Conservation (phyloP, 768 basidiomycete species). For the Kondoa malvinella region DNA sequence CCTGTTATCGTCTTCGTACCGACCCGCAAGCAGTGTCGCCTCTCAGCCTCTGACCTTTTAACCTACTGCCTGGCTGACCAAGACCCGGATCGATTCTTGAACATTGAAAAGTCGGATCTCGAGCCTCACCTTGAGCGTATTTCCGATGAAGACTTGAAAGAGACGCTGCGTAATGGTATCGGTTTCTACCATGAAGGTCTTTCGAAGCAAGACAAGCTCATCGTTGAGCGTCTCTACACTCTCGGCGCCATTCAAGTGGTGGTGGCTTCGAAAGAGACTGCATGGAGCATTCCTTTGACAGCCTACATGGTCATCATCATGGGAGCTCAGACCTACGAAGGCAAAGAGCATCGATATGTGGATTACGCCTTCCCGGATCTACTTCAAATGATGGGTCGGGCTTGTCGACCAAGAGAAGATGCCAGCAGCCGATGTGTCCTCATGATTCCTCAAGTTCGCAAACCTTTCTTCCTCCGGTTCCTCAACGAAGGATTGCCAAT, state of each 20-base stretch:
- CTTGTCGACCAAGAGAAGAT: slow-evolving; percentile 76
- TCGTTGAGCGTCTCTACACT: slow-evolving; percentile 79
- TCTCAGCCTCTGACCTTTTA: slow-evolving; percentile 80
- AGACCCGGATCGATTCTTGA: slow-evolving; percentile 67
- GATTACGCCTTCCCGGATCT: slow-evolving; percentile 98
- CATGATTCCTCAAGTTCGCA: slow-evolving; percentile 83
- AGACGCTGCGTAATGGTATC: slow-evolving; percentile 72
- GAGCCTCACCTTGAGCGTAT: slow-evolving; percentile 77
- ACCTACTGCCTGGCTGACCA: slow-evolving; percentile 77
- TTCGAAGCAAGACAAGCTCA: slow-evolving; percentile 75
- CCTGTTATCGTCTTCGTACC: slow-evolving; percentile 88
- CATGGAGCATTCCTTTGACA: slow-evolving; percentile 85
- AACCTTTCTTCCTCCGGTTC: slow-evolving; percentile 99
- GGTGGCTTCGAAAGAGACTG: slow-evolving; percentile 90
- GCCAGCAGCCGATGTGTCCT: slow-evolving; percentile 80
- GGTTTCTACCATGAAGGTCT: slow-evolving; percentile 93
- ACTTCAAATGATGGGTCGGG: slow-evolving; percentile 98
- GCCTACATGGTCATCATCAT: slow-evolving; percentile 98
- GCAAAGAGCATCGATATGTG: slow-evolving; percentile 73
- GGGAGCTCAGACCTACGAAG: slow-evolving; percentile 91
- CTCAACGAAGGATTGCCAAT: slow-evolving; percentile 91
- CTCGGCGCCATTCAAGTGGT: slow-evolving; percentile 88
- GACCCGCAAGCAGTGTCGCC: slow-evolving; percentile 77
- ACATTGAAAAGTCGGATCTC: slow-evolving; percentile 64
- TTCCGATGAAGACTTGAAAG: slow-evolving; percentile 53